Conservation (phyloP, 495 filamentous ascomycete species). For the Neurospora hispaniola region DNA sequence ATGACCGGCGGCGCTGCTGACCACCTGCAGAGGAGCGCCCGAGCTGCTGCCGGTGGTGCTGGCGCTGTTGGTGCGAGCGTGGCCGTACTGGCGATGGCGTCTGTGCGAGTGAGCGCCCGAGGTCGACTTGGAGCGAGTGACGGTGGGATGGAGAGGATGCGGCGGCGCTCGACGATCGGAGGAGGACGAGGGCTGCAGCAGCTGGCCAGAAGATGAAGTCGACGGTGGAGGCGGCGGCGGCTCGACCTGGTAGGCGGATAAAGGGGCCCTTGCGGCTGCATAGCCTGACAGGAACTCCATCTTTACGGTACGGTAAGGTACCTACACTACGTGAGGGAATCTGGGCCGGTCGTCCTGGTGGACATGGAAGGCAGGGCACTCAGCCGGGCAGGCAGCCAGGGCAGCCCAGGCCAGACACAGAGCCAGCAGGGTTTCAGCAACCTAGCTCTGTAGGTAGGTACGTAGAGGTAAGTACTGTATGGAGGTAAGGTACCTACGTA, state of each 20-base stretch:
- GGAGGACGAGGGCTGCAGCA: neutral
- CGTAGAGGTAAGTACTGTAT: too few relatives aligned
- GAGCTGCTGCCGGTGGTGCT: conserved; percentile 20
- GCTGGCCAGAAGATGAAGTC: neutral
- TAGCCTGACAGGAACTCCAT: conserved; percentile 29
- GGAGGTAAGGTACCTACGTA: too few relatives aligned
- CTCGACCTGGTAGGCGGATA: conserved; percentile 26
- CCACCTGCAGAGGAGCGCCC: neutral
- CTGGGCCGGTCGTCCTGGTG: neutral
- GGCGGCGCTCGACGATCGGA: neutral
- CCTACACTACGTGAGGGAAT: neutral
- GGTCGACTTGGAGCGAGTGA: conserved; percentile 26
- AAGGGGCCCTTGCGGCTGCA: conserved; percentile 24
- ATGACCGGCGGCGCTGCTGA: neutral
- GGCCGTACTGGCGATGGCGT: conserved; percentile 19
- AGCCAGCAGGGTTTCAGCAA: neutral
- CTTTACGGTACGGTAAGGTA: neutral
- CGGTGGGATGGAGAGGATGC: neutral
- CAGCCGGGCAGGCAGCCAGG: too few relatives aligned
- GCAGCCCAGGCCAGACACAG: neutral
- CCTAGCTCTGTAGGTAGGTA: too few relatives aligned
- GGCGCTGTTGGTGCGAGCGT: conserved; percentile 21
- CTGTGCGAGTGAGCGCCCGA: conserved; percentile 13
- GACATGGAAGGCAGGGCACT: neutral
- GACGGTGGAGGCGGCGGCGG: conserved; percentile 12